A percentile compares a stretch with the other conserved stretches of the same genome.
Conservation (phyloP, 1,284 basidiomycete genomes). For the Peniophora sp. region DNA sequence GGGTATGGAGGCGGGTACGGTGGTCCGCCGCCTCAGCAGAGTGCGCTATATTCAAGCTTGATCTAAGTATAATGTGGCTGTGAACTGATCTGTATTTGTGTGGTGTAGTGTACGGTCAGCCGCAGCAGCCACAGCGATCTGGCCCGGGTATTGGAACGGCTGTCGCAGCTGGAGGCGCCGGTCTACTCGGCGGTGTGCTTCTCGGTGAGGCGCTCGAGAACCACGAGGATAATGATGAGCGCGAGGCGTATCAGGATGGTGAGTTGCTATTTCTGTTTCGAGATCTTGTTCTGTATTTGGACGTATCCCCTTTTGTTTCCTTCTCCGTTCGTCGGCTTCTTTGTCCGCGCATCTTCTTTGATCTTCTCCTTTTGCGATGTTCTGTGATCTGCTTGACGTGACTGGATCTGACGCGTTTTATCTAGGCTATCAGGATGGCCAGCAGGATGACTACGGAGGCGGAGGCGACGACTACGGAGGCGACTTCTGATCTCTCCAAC, state of each 20-base stretch:
- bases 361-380: no score
- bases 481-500: constrained; percentile 17
- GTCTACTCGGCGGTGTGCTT: constrained; percentile 50
- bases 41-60: no score
- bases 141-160: background rate
- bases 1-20: no score
- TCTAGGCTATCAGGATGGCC: constrained; percentile 25
- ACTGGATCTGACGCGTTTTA: background rate
- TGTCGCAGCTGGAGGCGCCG: constrained; percentile 38
- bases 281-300: no score
- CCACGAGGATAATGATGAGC: constrained; percentile 29
- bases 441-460: constrained; percentile 10
- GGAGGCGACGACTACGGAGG: constrained; percentile 9
- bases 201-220: constrained; percentile 42
- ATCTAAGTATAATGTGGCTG: no score
- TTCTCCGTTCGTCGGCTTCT: no score
- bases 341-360: no score
- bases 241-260: constrained; percentile 32
- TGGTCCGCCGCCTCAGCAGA: no score
- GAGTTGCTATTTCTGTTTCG: constrained; percentile 6
- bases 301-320: no score
- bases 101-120: no score
- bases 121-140: no score
- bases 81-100: no score
- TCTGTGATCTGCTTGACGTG: background rate